These are phyloP conservation scores for Zymoseptoria brevis DNA, from an alignment of 2,329 filamentous ascomycete species.

Conservation along the genomic window DNA sequence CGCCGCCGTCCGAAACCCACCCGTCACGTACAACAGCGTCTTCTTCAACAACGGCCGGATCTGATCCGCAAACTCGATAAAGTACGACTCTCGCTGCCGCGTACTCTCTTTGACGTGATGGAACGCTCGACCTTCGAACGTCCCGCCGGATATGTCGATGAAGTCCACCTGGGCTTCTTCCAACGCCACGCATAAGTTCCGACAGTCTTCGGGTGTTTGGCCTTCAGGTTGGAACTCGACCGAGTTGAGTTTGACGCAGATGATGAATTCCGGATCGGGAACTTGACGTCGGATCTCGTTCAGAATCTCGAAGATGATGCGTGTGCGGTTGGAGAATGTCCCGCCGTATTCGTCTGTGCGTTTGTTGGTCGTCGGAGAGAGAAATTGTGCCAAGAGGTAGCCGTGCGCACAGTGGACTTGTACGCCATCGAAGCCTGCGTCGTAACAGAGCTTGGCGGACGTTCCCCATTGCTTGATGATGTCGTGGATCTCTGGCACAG, in stretches of 20 bases:
- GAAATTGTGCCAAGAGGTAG: constrained; percentile 37
- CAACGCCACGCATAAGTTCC: constrained; percentile 20
- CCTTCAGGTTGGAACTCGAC: constrained; percentile 26
- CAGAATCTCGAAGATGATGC: constrained; percentile 36
- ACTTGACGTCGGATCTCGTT: constrained; percentile 23
- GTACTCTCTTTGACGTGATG: constrained; percentile 24
- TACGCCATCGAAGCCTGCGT: constrained; percentile 27
- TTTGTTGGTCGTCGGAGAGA: constrained; percentile 34
- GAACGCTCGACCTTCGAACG: constrained; percentile 23
- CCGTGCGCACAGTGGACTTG: constrained; percentile 33
- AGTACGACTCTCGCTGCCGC: constrained; percentile 23
- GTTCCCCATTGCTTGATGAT: constrained; percentile 22
- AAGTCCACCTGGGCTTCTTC: constrained; percentile 21
- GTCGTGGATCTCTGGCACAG: constrained; percentile 23
- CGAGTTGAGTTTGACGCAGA: constrained; percentile 26
- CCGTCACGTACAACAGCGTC: constrained; percentile 27
- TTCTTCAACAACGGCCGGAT: constrained; percentile 24
- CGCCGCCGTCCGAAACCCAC: constrained; percentile 25
- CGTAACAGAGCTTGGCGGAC: constrained; percentile 19
- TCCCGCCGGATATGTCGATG: constrained; percentile 23
- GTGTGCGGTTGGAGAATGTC: constrained; percentile 32
- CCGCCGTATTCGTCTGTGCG: constrained; percentile 38
- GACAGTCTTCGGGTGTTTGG: constrained; percentile 21
- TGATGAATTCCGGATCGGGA: constrained; percentile 20
- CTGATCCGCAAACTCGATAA: constrained; percentile 27